Evolutionary conservation across 495 filamentous ascomycete genomes (phyloP), one percentile per base, ranked within the genome.

Genomic region (Annulohypoxylon bovei): DNA sequence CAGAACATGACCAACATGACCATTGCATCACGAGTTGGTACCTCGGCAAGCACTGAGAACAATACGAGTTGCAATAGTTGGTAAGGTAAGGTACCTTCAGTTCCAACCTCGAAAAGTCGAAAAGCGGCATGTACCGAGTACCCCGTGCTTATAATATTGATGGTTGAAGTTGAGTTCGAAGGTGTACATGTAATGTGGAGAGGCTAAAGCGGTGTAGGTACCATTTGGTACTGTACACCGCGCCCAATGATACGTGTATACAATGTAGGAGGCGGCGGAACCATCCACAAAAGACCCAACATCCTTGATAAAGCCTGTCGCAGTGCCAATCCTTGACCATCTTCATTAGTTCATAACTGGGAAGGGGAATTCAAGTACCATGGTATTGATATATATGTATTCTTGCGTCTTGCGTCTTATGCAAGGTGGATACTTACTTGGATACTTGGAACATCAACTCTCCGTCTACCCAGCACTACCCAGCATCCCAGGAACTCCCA

Each of bases 291-390:
- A 72, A 72, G 64, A 67, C 58, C 69, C 69, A 72, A 55, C 25
- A 67, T 64, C 64, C 64, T 64, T 67, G 69, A 72, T 72, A 72
- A 67, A 72, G 69, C 64, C 64, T 67, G 64, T 67, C 59, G 69
- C 69, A 59, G 59, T 23, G 63, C 58, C 44, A 72, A 72, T 67
- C 69, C 69, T 60, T 72, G 64, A 57, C 52, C 69, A 65, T 72
- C 63, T 44, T 72, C 46, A 72, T 68, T 72, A 72, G 63, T 67
- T 18, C 44, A 47, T 25, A 60, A 53, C 58, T 62, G 53, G 59
- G 58, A 66, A 64, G 37, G 35, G 59, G 22, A 72, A 50, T 54
- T 47, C 59, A 72, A 63, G 69, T 72, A 72, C 69, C 69, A 72
- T 72, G 69, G 64, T 50, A 67, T 50, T 23, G 46, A 28, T 28